These are phyloP conservation scores for Cystofilobasidium ferigula DNA, from an alignment of 768 basidiomycete species.

Conservation along the genomic window DNA sequence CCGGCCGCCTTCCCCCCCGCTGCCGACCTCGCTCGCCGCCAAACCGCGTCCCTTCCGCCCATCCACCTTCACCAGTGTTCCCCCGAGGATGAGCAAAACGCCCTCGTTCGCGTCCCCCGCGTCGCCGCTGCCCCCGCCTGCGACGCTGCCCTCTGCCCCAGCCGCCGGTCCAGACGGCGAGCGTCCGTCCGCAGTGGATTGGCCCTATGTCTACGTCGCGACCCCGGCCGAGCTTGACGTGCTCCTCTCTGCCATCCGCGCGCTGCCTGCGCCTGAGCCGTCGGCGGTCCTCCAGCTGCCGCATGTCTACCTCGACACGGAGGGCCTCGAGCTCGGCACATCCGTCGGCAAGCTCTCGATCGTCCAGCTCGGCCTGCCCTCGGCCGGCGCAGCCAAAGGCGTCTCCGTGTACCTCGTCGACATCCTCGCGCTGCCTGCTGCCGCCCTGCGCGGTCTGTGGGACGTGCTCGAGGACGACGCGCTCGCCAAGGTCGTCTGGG, in stretches of 20 bases:
- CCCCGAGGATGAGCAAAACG: too few relatives aligned
- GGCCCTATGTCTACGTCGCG: neutral
- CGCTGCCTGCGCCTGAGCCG: neutral
- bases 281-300: neutral
- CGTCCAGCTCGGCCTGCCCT: slow-evolving; percentile 4
- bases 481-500: slow-evolving; percentile 42
- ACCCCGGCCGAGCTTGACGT: neutral
- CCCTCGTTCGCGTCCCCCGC: too few relatives aligned
- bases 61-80: too few relatives aligned
- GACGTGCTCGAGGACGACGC: slow-evolving; percentile 34
- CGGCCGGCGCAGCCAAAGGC: slow-evolving; percentile 31
- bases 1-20: too few relatives aligned
- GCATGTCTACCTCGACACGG: slow-evolving; percentile 1
- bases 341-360: neutral
- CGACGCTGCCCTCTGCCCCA: neutral
- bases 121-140: neutral
- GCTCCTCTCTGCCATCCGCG: neutral
- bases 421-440: slow-evolving; percentile 30
- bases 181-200: neutral
- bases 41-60: too few relatives aligned
- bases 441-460: slow-evolving; percentile 32
- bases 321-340: slow-evolving; percentile 9
- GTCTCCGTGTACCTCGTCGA: slow-evolving; percentile 41
- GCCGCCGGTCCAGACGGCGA: too few relatives aligned
- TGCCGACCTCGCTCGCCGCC: too few relatives aligned